These are phyloP conservation scores for Ceratocystis cacaofunesta DNA, from an alignment of 2,329 filamentous ascomycete species.

Conservation along the genomic window DNA sequence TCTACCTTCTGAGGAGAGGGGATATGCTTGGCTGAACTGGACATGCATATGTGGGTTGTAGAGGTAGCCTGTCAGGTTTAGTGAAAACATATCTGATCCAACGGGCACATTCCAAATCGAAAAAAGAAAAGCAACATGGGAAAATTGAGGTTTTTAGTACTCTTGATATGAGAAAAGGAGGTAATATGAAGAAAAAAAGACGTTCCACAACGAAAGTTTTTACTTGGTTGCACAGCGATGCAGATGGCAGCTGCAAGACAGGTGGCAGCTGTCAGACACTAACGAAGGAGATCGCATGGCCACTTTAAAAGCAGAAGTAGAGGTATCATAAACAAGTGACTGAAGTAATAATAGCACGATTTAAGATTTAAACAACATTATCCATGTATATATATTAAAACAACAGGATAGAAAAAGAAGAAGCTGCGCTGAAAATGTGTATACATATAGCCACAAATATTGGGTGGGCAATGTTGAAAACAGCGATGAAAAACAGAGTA, in stretches of 20 bases:
- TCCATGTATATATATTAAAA: background rate
- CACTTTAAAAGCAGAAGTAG: background rate
- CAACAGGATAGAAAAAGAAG: background rate
- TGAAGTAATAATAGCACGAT: background rate
- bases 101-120: too few species aligned
- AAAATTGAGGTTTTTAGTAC: too few species aligned
- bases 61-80: background rate
- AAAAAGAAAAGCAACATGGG: too few species aligned
- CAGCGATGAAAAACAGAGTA: background rate
- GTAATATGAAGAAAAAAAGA: background rate
- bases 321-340: too few species aligned
- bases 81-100: background rate
- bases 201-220: background rate
- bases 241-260: background rate
- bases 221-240: background rate
- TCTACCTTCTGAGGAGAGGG: too few species aligned
- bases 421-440: background rate
- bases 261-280: background rate
- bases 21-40: background rate
- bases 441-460: background rate
- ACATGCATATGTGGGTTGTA: background rate
- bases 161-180: too few species aligned
- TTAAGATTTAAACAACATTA: background rate
- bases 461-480: background rate
- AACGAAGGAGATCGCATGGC: background rate